phyloP scores from a whole-genome alignment of 2,329 filamentous ascomycete species.

The Fusarium floridanum region DNA sequence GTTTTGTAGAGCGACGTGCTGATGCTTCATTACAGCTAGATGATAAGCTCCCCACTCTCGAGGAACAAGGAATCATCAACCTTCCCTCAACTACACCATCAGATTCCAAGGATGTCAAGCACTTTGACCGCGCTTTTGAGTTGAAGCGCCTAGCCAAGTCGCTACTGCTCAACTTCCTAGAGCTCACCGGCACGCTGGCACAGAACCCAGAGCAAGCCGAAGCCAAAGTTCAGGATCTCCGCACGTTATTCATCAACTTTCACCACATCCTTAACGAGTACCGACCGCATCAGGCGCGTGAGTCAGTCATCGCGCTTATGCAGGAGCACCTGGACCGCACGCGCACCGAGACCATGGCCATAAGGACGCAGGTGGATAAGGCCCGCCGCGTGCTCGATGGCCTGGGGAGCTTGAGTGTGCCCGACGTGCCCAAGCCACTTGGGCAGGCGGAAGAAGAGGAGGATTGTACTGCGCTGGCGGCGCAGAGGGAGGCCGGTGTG shows the following conservation, averaged over 20 bases:
- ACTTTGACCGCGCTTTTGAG: slow-evolving; percentile 74
- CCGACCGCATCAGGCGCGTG: slow-evolving; percentile 90
- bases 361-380: slow-evolving; percentile 76
- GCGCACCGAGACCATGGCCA: slow-evolving; percentile 77
- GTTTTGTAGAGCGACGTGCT: not conserved
- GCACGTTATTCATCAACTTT: slow-evolving; percentile 88
- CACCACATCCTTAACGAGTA: slow-evolving; percentile 96
- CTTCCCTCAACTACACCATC: slow-evolving; percentile 62
- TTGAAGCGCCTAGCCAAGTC: slow-evolving; percentile 86
- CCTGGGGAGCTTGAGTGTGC: slow-evolving; percentile 66
- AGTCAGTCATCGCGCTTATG: slow-evolving; percentile 89
- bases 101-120: slow-evolving; percentile 63
- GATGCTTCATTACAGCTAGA: slow-evolving; percentile 58
- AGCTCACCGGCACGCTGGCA: slow-evolving; percentile 72
- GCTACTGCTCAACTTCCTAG: slow-evolving; percentile 88
- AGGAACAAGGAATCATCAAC: slow-evolving; percentile 78
- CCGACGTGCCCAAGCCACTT: slow-evolving; percentile 35
- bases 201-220: slow-evolving; percentile 62
- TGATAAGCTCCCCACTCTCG: slow-evolving; percentile 74
- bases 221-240: slow-evolving; percentile 81
- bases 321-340: slow-evolving; percentile 83
- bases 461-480: slow-evolving; percentile 29
- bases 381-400: slow-evolving; percentile 80
- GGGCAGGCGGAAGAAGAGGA: slow-evolving; percentile 36
- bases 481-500: slow-evolving; percentile 50